These are phyloP conservation scores for Peronospora belbahrii DNA, from an alignment of 352 stramenopile genomes.

Conservation along the genomic window DNA sequence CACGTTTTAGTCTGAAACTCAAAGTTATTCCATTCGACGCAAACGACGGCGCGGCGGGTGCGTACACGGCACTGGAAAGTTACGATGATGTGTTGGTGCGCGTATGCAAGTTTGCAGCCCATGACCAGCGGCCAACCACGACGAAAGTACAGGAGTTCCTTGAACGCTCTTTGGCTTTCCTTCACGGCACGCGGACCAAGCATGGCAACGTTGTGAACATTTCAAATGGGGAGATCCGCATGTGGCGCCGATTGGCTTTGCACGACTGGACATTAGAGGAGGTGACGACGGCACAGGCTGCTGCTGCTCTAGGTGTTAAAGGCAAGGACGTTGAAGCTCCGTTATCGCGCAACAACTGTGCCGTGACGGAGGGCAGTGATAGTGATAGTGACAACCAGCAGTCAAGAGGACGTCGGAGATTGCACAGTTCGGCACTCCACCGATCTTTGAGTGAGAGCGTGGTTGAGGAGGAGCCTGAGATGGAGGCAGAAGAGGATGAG, in stretches of 20 bases:
- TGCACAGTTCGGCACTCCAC: slow-evolving; percentile 12
- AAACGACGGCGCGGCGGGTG: slow-evolving; percentile 21
- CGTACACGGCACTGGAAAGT: slow-evolving; percentile 52
- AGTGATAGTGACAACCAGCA: slow-evolving; percentile 44
- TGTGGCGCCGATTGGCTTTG: slow-evolving; percentile 61
- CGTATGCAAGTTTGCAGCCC: slow-evolving; percentile 52
- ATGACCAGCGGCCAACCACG: slow-evolving; percentile 61
- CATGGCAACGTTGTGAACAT: slow-evolving; percentile 67
- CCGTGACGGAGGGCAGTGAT: slow-evolving; percentile 45
- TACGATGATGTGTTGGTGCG: slow-evolving; percentile 74
- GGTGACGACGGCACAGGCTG: slow-evolving; percentile 25
- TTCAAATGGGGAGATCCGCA: slow-evolving; percentile 76
- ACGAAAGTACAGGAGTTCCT: slow-evolving; percentile 75
- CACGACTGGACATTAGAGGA: slow-evolving; percentile 64
- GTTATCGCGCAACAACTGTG: slow-evolving; percentile 35
- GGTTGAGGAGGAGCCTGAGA: slow-evolving; percentile 28
- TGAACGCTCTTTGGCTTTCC: slow-evolving; percentile 61
- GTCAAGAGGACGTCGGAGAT: slow-evolving; percentile 5
- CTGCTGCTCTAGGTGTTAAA: slow-evolving; percentile 16
- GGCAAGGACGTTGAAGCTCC: slow-evolving; percentile 38
- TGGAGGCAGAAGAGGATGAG: slow-evolving; percentile 30
- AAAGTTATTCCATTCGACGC: slow-evolving; percentile 19
- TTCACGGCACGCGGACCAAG: slow-evolving; percentile 58
- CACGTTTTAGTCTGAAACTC: slow-evolving; percentile 32
- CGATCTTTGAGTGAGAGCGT: slow-evolving; percentile 24